These are phyloP conservation scores for Eucommia ulmoides DNA, from an alignment of 257 asterid species.

Conservation along the genomic window DNA sequence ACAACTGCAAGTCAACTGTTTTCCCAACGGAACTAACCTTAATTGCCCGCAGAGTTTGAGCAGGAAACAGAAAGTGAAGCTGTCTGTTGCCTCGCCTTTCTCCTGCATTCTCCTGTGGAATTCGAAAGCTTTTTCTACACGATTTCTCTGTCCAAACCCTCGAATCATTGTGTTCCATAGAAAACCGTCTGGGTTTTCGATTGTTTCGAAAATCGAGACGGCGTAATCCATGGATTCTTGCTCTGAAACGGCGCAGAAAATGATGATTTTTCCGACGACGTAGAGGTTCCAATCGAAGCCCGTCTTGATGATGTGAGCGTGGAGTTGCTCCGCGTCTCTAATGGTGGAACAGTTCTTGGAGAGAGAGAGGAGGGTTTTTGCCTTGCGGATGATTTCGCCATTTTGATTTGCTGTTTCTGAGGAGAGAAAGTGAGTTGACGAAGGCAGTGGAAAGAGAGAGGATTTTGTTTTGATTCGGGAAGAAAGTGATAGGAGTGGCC, in stretches of 20 bases:
- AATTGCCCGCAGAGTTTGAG: slow-evolving; percentile 7
- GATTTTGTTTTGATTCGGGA: no score
- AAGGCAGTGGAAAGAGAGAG: no score
- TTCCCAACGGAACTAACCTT: slow-evolving; percentile 3
- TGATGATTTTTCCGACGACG: slow-evolving; percentile 9
- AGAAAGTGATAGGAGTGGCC: no score
- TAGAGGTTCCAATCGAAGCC: slow-evolving; percentile 1
- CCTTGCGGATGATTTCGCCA: no score
- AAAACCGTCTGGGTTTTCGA: slow-evolving; percentile 1
- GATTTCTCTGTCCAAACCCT: slow-evolving; percentile 7
- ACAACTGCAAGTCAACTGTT: slow-evolving; percentile 5
- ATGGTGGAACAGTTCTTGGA: no score
- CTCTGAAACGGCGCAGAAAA: slow-evolving; percentile 6
- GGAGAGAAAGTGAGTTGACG: no score
- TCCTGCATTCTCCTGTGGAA: slow-evolving; percentile 9
- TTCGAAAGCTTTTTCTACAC: slow-evolving; percentile 3
- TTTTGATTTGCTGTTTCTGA: no score
- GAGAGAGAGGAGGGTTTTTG: no score
- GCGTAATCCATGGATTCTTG: slow-evolving; percentile 4
- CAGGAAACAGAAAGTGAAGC: slow-evolving; percentile 9
- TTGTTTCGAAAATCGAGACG: slow-evolving; percentile 2
- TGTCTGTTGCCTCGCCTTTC: slow-evolving; percentile 6
- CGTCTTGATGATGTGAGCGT: neutral
- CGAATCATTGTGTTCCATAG: slow-evolving; percentile 5
- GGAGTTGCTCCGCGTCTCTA: no score